Evolutionary conservation across 352 stramenopile genomes (phyloP), one percentile per base, ranked within the genome.

Genomic region (Globisporangium cederbergense): DNA sequence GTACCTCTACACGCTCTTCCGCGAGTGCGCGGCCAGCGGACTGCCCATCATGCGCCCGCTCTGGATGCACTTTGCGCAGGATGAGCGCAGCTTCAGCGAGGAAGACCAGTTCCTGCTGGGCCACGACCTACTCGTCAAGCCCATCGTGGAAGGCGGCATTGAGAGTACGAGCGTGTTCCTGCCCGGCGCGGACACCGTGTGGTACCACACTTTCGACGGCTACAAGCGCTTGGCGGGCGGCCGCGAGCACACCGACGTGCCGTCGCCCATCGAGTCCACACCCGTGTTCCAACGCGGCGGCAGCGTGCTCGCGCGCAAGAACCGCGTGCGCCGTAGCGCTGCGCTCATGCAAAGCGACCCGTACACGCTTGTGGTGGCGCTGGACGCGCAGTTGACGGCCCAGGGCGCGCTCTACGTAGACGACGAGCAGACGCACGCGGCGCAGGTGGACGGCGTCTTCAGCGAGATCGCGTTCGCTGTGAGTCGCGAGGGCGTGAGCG

Each of bases 281-380:
- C 97, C 97, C 11, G 96, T 99, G 18, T 99, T 98, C 72, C 96
- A 99, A 65, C 89, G 97, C 58, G 96, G 95, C 40, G 97, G 97
- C 22, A 97, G 83, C 22, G 93, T 99, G 60, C 72, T 99, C 55
- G 84, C 97, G 25, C 84, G 95, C 59, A 98, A 99, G 75, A 91
- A 99, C 72, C 88, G 98, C 28, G 81, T 99, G 43, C 90, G 98
- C 47, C 86, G 98, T 56, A 98, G 83, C 62, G 93, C 95, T 57
- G 71, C 86, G 22, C 79, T 98, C 38, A 99, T 99, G 97, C 82
- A 72, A n/a, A 80, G 90, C 38, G 98, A 99, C 71, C 98, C 98
- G 38, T 98, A 98, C 66, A 99, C 97, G 49, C 83, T 99, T 10
- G 91, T 98, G 40, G 81, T 99, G 65, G 90, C 97, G 25, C 75